These are phyloP conservation scores for Pseudogymnoascus sp. DNA, from an alignment of 2,329 filamentous ascomycete genomes.

Conservation along the genomic window DNA sequence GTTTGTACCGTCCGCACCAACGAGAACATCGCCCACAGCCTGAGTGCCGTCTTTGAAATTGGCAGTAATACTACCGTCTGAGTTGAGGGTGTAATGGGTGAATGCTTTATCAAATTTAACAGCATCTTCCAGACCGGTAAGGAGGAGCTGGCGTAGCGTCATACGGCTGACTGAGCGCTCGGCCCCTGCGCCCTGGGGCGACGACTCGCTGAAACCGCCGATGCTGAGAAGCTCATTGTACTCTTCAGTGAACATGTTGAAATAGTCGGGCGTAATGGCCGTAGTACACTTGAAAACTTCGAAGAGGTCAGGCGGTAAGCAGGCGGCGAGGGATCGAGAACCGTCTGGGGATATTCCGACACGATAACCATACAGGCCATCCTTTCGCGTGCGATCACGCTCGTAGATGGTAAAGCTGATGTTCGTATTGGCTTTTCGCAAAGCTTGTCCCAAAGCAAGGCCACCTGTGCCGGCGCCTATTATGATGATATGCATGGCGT, in stretches of 20 bases:
- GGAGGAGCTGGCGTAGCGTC: constrained; percentile 28
- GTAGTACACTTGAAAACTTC: neutral
- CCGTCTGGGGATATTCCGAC: neutral
- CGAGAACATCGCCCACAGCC: constrained; percentile 26
- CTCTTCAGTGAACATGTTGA: neutral
- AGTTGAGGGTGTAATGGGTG: constrained; percentile 11
- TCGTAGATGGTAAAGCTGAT: constrained; percentile 33
- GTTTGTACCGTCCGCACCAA: constrained; percentile 26
- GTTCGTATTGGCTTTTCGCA: constrained; percentile 22
- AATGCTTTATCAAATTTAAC: constrained; percentile 28
- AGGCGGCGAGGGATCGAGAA: neutral
- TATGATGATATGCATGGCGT: constrained; percentile 25
- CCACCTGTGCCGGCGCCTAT: constrained; percentile 32
- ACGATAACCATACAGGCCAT: neutral
- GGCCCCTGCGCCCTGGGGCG: no score
- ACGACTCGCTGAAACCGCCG: neutral
- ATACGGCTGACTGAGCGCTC: constrained; percentile 23
- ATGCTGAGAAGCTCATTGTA: neutral
- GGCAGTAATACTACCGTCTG: neutral
- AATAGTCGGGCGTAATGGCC: neutral
- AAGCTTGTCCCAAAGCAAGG: constrained; percentile 30
- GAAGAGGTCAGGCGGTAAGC: neutral
- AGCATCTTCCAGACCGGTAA: constrained; percentile 25
- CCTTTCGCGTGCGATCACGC: constrained; percentile 19
- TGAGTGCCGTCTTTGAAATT: constrained; percentile 6